Base-by-base conservation (phyloP, 169 alveolate genomes). In the Perkinsus olseni region DNA sequence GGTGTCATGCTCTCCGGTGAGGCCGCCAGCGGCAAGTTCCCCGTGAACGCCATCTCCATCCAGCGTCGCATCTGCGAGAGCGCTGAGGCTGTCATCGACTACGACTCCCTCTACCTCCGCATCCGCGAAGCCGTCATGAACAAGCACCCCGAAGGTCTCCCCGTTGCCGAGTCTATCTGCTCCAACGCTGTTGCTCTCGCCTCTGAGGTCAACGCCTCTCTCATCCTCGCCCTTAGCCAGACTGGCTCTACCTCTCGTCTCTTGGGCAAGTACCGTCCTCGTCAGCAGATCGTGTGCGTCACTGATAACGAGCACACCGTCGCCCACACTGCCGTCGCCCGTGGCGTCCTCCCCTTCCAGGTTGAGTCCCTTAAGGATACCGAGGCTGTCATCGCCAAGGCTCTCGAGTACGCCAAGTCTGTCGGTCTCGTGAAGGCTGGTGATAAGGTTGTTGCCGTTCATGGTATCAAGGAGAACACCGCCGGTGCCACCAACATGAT, bases 1-100 rank as follows among this genome's bases (percentile, higher is more conserved):
- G 98, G 99, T 39, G 99, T 99, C 37, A 97, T 98, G 99, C 97
- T 97, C 38, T 96, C 98, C n/a, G 99, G 99, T 4, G 99, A 98
- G 95, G 97, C 99, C 21, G 99, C 99, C 20, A 95, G 93, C 92
- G 99, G 99, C 45, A 95, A 94, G 51, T 96, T 96, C 96, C 99
- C 99, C 8, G 95, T 96, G 38, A 92, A 93, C 91, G 98, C 99
- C 38, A 96, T 95, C 34, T 93, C 95, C 91, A 96, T 96, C 48
- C 97, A 98, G 98, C 96, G 98, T 8, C 96, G 96, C 93, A 96
- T 97, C 92, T 96, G 98, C 95, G 92, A 93, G 94, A 98, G 97
- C 93, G 99, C 99, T 34, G 99, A 98, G 96, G 92, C 94, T 31
- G 95, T 96, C 95, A 93, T 96, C 90, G 98, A 98, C 93, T 96